Base-by-base conservation (phyloP, 768 basidiomycete genomes). In the Dacryopinax primogenitus region DNA sequence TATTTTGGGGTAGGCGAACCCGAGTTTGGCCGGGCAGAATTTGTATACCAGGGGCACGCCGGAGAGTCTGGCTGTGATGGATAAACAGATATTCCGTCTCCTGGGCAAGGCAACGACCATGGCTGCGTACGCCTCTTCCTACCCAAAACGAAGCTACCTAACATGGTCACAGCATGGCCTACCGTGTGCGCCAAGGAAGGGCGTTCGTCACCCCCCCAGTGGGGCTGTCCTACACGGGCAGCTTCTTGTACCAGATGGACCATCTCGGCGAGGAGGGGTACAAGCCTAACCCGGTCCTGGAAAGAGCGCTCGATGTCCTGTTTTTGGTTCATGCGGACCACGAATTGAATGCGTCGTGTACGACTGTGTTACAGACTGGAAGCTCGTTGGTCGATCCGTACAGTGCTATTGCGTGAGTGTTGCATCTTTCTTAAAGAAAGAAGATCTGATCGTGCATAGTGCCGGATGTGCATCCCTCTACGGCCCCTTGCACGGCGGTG, bases 321-420 rank as follows among this genome's bases (percentile, higher is more conserved):
- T 95, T 94, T 79, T 79, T 94, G 64, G 78, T 93, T 28, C 90
- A 92, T 71, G 90, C 91, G 0, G 91, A 93, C 73, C 92, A 95
- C 72, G 93, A 94, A 72, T 77, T 94, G 70, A 94, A 94, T 69
- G 90, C 90, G 15, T 87, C 85, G 1, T 82, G 86, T 63, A 91
- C 92, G 1, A 90, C 90, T 0, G 90, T 92, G 9, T 77, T 95
- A 58, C 92, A 94, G 72, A 90, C 90, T 0, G 91, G 84, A 11
- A 90, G 87, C 67, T 92, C 92, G 9, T 80, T 95, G 33, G 92
- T 92, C 1, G 92, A 95, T 72, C 92, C 92, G 0, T 95, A 88
- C 73, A 88, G 86, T 45, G 91, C 90, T 2, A 82, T 94, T 65
- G 84, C 90, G 81, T 87, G 65, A 63, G 78, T 75, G 2, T 21